phyloP scores from a whole-genome alignment of 23 red algal genomes.

The Agarophyton chilense region DNA sequence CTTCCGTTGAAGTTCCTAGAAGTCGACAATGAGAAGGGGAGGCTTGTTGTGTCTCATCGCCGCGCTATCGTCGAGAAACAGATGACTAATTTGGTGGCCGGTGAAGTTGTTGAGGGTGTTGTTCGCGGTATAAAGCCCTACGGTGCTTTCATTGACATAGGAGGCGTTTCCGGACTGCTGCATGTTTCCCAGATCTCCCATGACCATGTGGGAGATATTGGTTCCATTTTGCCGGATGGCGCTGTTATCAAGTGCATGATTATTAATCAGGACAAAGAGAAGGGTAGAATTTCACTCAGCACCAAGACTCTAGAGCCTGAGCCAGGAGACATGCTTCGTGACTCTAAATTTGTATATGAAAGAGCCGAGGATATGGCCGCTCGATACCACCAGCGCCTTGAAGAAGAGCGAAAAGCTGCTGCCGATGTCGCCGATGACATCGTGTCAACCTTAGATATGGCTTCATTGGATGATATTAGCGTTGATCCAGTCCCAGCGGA shows the following conservation, averaged over 20 bases:
- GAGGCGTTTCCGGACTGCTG: slow-evolving; percentile 88
- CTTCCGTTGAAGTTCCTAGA: slow-evolving; percentile 94
- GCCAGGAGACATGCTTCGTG: slow-evolving; percentile 95
- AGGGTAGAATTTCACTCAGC: slow-evolving; percentile 90
- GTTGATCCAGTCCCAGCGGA: slow-evolving; percentile 62
- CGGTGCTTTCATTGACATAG: slow-evolving; percentile 95
- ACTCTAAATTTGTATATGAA: slow-evolving; percentile 83
- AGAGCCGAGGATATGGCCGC: slow-evolving; percentile 90
- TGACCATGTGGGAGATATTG: slow-evolving; percentile 90
- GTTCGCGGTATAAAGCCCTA: slow-evolving; percentile 97
- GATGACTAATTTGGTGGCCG: slow-evolving; percentile 79
- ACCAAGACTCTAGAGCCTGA: slow-evolving; percentile 97
- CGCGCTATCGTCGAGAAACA: slow-evolving; percentile 86
- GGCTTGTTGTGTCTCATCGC: slow-evolving; percentile 92
- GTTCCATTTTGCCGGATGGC: slow-evolving; percentile 67
- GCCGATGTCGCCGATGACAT: slow-evolving; percentile 96
- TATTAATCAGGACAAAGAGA: slow-evolving; percentile 93
- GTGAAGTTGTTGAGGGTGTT: slow-evolving; percentile 84
- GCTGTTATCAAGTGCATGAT: slow-evolving; percentile 89
- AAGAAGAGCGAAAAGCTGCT: slow-evolving; percentile 80
- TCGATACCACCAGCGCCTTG: slow-evolving; percentile 83
- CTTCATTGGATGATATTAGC: slow-evolving; percentile 75
- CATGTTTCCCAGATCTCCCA: slow-evolving; percentile 99
- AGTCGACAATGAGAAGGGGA: slow-evolving; percentile 79
- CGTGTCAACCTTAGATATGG: slow-evolving; percentile 93